Evolutionary conservation across 345 rosid species (phyloP), one percentile per base, ranked within the genome.

Genomic region (Camelina laxa): DNA sequence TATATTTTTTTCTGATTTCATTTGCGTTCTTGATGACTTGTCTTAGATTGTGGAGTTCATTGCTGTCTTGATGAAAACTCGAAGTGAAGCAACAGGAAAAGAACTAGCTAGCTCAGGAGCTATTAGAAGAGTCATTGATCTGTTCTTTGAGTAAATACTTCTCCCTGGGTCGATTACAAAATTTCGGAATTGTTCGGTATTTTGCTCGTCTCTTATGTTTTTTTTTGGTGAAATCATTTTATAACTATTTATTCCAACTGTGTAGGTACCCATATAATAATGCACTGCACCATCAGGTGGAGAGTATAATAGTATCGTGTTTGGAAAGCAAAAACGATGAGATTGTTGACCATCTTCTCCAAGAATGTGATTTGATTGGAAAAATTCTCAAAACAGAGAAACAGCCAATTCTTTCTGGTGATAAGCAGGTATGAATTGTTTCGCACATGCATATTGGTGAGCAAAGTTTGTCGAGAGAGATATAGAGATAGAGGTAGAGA

Each of bases 1-100:
- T 24, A 47, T 58, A 13, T 47, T 71, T 7, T 27, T 38, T 12
- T 12, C 51, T 65, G 53, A 72, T 66, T 39, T 66, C 4, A 22
- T 17, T 59, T 30, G 67, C 57, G 33, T 59, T 64, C 39, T 17
- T 30, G 36, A 19, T 58, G 65, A 35, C 30, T 62, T 72, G 31
- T 77, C 82, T 68, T 76, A 95, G 99, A 87, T 92, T 74, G 99
- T 95, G 65, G 99, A 95, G 88, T 92, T 92, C 89, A 90, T 92
- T 73, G 92, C 93, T 33, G 92, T 95, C 78, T 86, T 95, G 60
- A 70, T 92, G 80, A 89, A 82, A 79, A 80, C 86, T 60, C 81
- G 96, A 67, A 89, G 87, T 85, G 97, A 90, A 81, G 87, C 86
- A 65, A 85, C 96, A 30, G 93, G 88, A 77, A 78, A 80, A 81